phyloP scores from a whole-genome alignment of 495 filamentous ascomycete genomes.

The Lasiosphaeris hirsuta region DNA sequence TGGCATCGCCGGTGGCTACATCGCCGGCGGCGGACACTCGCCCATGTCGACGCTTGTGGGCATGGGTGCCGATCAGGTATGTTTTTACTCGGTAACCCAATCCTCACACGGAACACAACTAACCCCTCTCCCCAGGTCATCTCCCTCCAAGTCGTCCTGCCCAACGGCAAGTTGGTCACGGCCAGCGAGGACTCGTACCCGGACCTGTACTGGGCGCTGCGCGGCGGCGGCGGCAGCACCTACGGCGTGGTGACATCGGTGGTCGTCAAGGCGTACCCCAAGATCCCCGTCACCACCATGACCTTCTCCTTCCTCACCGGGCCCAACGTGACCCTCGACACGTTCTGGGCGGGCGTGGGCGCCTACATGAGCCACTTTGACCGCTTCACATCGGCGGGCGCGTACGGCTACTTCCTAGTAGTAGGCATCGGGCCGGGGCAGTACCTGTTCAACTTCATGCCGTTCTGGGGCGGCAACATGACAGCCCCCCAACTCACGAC shows the following conservation, averaged over 20 bases:
- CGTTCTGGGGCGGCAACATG: conserved; percentile 52
- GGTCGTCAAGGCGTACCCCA: conserved; percentile 43
- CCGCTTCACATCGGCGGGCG: conserved; percentile 47
- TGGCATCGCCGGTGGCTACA: conserved; percentile 50
- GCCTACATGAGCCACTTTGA: conserved; percentile 47
- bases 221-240: conserved; percentile 56
- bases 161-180: conserved; percentile 54
- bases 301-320: conserved; percentile 30
- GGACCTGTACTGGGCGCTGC: conserved; percentile 66
- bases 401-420: conserved; percentile 51
- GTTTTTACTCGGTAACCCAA: too few species aligned
- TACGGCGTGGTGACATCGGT: conserved; percentile 57
- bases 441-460: conserved; percentile 43
- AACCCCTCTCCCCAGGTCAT: conserved; percentile 31
- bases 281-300: conserved; percentile 38
- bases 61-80: conserved; percentile 48
- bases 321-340: conserved; percentile 35
- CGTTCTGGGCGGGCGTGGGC: conserved; percentile 49
- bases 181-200: conserved; percentile 45
- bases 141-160: conserved; percentile 53
- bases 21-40: conserved; percentile 54
- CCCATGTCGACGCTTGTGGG: conserved; percentile 42
- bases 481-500: conserved; percentile 41
- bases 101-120: too few species aligned
- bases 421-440: conserved; percentile 24